phyloP scores from a whole-genome alignment of 257 asterid genomes.

The Ophiorrhiza pumila region DNA sequence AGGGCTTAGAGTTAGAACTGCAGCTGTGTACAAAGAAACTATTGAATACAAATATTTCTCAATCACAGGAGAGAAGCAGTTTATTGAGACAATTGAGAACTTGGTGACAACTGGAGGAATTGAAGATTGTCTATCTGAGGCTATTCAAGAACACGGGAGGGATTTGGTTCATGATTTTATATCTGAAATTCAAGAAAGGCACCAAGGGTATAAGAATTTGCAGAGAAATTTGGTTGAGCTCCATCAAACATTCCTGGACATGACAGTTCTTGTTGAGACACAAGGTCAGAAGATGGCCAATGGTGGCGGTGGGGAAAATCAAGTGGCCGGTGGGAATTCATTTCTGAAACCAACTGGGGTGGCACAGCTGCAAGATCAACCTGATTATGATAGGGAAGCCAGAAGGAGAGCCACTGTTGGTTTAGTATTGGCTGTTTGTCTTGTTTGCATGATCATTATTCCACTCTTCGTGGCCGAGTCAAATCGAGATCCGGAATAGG shows the following conservation, averaged over 20 bases:
- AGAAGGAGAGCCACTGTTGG: constrained; percentile 17
- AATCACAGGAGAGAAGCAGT: constrained; percentile 33
- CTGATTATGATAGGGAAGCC: constrained; percentile 17
- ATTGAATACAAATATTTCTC: constrained; percentile 29
- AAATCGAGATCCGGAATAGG: neutral
- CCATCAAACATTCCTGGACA: constrained; percentile 29
- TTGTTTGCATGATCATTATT: constrained; percentile 14
- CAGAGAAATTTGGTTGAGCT: constrained; percentile 32
- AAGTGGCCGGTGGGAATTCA: neutral
- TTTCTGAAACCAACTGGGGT: constrained; percentile 8
- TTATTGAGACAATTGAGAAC: constrained; percentile 28
- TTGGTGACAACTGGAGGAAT: constrained; percentile 29
- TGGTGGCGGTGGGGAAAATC: constrained; percentile 5
- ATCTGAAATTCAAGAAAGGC: constrained; percentile 33
- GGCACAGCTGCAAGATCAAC: constrained; percentile 19
- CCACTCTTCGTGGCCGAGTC: constrained; percentile 15
- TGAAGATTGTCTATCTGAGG: constrained; percentile 27
- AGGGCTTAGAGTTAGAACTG: constrained; percentile 27
- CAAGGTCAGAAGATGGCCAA: constrained; percentile 27
- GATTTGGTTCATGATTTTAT: constrained; percentile 27
- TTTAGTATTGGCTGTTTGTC: constrained; percentile 4
- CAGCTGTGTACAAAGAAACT: constrained; percentile 31
- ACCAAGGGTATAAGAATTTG: constrained; percentile 30
- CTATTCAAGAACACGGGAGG: constrained; percentile 33
- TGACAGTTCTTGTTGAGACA: constrained; percentile 29